phyloP scores from a whole-genome alignment of 805 yeast species.

The Dipodascus albidus region DNA sequence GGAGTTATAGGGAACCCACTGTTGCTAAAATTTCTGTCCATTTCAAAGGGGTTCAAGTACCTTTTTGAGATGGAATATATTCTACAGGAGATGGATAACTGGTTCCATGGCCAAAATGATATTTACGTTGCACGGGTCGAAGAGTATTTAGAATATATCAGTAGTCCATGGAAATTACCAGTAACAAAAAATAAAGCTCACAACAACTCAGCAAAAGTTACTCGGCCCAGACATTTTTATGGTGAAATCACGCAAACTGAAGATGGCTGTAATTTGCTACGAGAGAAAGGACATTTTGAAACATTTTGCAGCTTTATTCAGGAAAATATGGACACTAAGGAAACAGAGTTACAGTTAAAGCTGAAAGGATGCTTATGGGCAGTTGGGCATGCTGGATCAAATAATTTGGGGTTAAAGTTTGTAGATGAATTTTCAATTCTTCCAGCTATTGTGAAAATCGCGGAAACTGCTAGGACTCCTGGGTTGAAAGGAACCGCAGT shows the following conservation, averaged over 20 bases:
- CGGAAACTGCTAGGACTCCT: conserved; percentile 37
- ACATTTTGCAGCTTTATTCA: conserved; percentile 22
- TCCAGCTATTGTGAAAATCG: conserved; percentile 41
- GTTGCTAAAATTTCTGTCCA: conserved; percentile 50
- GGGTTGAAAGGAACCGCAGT: conserved; percentile 68
- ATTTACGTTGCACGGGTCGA: conserved; percentile 24
- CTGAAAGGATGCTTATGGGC: conserved; percentile 81
- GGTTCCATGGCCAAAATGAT: conserved; percentile 38
- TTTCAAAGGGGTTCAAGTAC: conserved; percentile 59
- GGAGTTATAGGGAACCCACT: conserved; percentile 44
- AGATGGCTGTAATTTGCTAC: conserved; percentile 60
- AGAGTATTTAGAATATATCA: conserved; percentile 19
- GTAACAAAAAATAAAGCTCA: conserved; percentile 1
- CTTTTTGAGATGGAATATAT: conserved; percentile 50
- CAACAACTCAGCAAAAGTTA: not conserved
- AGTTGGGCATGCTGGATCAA: conserved; percentile 69
- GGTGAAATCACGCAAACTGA: conserved; percentile 70
- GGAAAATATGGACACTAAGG: conserved; percentile 17
- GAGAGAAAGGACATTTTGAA: conserved; percentile 33
- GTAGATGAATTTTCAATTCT: conserved; percentile 42
- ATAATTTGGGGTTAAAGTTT: conserved; percentile 53
- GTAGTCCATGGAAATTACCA: conserved; percentile 9
- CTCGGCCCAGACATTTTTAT: conserved; percentile 56
- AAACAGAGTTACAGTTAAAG: conserved; percentile 30
- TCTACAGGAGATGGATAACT: conserved; percentile 53